Base-by-base conservation (phyloP, 441 rosid genomes). In the Populus tomentosa region DNA sequence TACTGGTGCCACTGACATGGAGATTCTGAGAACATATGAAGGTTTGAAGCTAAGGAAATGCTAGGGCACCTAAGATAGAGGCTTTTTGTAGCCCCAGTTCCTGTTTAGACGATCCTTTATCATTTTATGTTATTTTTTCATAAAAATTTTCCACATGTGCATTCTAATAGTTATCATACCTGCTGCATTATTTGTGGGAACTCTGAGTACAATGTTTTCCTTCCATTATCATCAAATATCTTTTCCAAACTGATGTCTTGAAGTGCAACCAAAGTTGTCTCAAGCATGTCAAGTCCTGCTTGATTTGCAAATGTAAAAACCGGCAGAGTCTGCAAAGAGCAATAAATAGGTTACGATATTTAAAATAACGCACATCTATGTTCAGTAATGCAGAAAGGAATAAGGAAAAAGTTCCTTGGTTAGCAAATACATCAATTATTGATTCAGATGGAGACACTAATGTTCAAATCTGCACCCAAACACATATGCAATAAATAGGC, bases 221-320 rank as follows among this genome's bases (percentile, higher is more conserved):
- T 87, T 64, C 97, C 97, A 28, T 90, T 92, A 65, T 97, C 99
- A 81, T 94, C 99, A 38, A 97, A 93, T 81, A 97, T 94, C 85
- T 94, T 94, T 81, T 96, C 98, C 83, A 96, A 77, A 67, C 93
- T 85, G 36, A 95, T 90, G 85, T 94, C 99, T 85, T 95, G 99
- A 77, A 95, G 89, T 20, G 98, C 94, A 72, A 96, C 95, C 82
- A 96, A 83, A 24, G 99, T 96, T 67, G 99, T 96, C 82, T 96
- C 97, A 10, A 95, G 90, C 99, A 95, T 92, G 85, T 95, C 98
- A 1, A 94, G 91, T 53, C 99, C 99, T 1, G 99, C 99, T 78
- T 95, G 99, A 82, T 95, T 95, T 28, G 97, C 93, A 81, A 95
- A 95, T 1, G 94, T 95, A 80, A 94, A 94, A 26, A 95, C 92